Base-by-base conservation (phyloP, 2,329 filamentous ascomycete species). In the Claviceps pusilla region DNA sequence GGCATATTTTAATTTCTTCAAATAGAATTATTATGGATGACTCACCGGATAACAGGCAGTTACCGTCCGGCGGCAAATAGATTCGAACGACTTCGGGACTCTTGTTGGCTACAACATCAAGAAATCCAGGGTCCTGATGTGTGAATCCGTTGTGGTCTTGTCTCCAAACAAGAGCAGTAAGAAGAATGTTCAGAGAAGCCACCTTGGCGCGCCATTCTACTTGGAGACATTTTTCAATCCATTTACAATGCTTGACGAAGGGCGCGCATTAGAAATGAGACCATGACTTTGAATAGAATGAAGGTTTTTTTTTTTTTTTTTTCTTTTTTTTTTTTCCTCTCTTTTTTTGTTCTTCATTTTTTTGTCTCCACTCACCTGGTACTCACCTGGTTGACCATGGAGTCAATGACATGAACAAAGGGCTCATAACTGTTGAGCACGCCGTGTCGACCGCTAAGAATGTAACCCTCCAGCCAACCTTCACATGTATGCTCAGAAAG, bases 141-240 rank as follows among this genome's bases (percentile, higher is more conserved):
- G 84, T 89, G 70, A 90, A 90, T 41, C 86, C 86, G 62, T 89
- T 90, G 73, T 89, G 86, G 59, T 89, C 86, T 71, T 89, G 86
- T 62, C 86, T 74, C 86, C 86, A 89, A 55, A 89, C 85, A 7
- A 87, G 86, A 2, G 84, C 81, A 1, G 86, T 89, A 53, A 89
- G 75, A 14, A 90, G 76, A 59, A 89, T 89, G 70, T 90, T 90
- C 61, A 90, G 78, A 0, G 85, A 89, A 9, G 85, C 77, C 11
- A 89, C 72, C 66, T 83, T 83, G 61, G 75, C 78, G 52, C 86
- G 80, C 86, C 86, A 90, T 62, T 86, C 80, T 24, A 89, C 82
- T 63, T 89, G 86, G n/a, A 82, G 72, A 59, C 82, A 86, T 71
- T 89, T 90, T 67, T 90, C 86, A 51, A 89, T 77, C 86, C 86